These are phyloP conservation scores for Eucalyptus pumila DNA, from an alignment of 345 rosid genomes.

Conservation along the genomic window DNA sequence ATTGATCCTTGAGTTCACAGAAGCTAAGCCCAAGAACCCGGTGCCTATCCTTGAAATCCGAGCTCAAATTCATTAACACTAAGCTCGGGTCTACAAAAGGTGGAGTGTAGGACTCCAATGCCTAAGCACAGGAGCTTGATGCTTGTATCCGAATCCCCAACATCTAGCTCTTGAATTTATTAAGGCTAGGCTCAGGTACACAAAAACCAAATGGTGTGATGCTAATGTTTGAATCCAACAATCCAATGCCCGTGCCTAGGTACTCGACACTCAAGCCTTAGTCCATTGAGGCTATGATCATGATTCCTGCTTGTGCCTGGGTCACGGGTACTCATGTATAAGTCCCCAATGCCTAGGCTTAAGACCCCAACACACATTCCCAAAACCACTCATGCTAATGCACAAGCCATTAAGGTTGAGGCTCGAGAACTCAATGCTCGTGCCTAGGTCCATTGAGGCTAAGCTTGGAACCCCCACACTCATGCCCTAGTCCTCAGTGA, in stretches of 20 bases:
- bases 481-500: background rate
- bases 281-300: background rate
- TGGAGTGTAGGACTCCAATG: background rate
- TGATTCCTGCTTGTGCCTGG: no score
- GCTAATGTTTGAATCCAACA: no score
- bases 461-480: background rate
- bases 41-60: background rate
- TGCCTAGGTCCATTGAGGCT: background rate
- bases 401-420: background rate
- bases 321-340: background rate
- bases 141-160: background rate
- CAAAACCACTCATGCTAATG: background rate
- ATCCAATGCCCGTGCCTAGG: background rate
- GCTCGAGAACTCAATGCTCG: rapidly evolving
- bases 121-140: background rate
- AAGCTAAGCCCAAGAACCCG: background rate
- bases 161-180: no score
- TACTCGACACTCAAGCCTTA: background rate
- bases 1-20: rapidly evolving
- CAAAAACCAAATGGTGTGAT: no score
- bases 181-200: no score
- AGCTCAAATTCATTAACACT: background rate
- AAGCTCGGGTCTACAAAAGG: background rate
- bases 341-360: background rate
- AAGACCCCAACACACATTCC: background rate